These are phyloP conservation scores for Trifolium pratense DNA, from an alignment of 306 rosid genomes.

Conservation along the genomic window DNA sequence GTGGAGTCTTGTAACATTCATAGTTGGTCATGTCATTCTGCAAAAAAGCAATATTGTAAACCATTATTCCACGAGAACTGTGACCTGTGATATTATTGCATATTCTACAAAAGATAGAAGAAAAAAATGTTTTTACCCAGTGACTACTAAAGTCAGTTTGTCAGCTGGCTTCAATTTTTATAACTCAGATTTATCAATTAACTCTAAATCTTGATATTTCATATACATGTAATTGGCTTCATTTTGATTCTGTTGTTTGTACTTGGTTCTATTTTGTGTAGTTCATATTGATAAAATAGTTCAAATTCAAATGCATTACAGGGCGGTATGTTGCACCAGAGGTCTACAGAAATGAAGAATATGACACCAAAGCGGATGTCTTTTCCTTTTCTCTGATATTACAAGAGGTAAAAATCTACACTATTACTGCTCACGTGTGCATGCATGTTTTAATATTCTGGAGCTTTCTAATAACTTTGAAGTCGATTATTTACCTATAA, in stretches of 20 bases:
- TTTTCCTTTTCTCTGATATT: constrained; percentile 63
- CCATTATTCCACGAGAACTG: constrained; percentile 9
- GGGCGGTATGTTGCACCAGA: constrained; percentile 74
- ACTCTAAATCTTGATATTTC: background rate
- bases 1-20: constrained; percentile 10
- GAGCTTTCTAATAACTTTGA: background rate
- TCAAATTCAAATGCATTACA: constrained; percentile 33
- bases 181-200: constrained; percentile 36
- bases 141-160: constrained; percentile 19
- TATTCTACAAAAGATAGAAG: constrained; percentile 15
- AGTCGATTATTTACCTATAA: constrained; percentile 9
- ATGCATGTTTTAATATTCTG: background rate
- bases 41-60: constrained; percentile 16
- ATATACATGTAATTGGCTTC: constrained; percentile 1
- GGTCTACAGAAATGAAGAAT: constrained; percentile 58
- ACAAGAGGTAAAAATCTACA: constrained; percentile 53
- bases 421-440: constrained; percentile 6
- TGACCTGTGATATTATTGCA: constrained; percentile 27
- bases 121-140: constrained; percentile 5
- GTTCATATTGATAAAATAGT: constrained; percentile 31
- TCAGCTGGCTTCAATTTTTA: constrained; percentile 9
- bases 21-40: constrained; percentile 27
- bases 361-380: constrained; percentile 59
- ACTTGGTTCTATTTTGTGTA: constrained; percentile 25
- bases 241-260: constrained; percentile 25